Evolutionary conservation across 2,329 filamentous ascomycete species (phyloP).

Genomic region (Cercospora sp.): DNA sequence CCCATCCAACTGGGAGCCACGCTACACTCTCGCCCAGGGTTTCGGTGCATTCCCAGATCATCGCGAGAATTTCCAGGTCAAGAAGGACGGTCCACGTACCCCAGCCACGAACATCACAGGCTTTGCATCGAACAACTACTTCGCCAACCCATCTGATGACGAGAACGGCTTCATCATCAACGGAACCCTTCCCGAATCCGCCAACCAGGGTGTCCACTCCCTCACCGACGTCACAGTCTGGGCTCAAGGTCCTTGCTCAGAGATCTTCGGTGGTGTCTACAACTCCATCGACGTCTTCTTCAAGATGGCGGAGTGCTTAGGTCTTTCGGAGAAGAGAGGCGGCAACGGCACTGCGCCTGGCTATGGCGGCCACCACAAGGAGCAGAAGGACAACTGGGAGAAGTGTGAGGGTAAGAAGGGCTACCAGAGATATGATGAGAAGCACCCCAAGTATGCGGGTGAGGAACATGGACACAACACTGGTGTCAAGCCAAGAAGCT

Average conservation of each 20-base stretch:
- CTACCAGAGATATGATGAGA: constrained; percentile 26
- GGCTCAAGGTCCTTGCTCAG: constrained; percentile 75
- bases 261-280: constrained; percentile 70
- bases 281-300: constrained; percentile 73
- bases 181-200: constrained; percentile 66
- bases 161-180: constrained; percentile 70
- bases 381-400: constrained; percentile 26
- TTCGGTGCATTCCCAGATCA: constrained; percentile 71
- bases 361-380: constrained; percentile 20
- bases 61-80: constrained; percentile 72
- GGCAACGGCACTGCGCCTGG: constrained; percentile 14
- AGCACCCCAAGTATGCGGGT: constrained; percentile 27
- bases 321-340: constrained; percentile 43
- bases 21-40: constrained; percentile 76
- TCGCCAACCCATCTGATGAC: constrained; percentile 67
- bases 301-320: constrained; percentile 69
- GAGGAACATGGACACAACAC: constrained; percentile 18
- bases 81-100: constrained; percentile 63
- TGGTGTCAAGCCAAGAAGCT: constrained; percentile 19
- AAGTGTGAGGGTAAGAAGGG: constrained; percentile 20
- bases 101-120: constrained; percentile 60
- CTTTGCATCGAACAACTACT: constrained; percentile 54
- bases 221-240: constrained; percentile 78
- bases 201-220: constrained; percentile 71
- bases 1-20: constrained; percentile 80